Conservation (phyloP, 352 stramenopile species). For the Pythium volutum region DNA sequence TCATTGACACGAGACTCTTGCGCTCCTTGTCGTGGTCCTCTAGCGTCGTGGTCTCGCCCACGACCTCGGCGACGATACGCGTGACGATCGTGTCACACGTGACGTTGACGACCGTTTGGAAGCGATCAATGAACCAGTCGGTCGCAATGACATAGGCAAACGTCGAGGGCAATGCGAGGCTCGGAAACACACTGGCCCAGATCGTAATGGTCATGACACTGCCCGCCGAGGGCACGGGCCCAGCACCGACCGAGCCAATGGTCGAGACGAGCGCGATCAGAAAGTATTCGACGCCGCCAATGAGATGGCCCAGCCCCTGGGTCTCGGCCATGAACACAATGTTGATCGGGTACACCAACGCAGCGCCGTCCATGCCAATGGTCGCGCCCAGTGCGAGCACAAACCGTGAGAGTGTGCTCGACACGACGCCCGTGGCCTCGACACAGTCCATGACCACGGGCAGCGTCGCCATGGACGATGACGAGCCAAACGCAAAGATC, state of each 20-base stretch:
- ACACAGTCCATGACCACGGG: slow-evolving; percentile 39
- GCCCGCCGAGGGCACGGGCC: slow-evolving; percentile 30
- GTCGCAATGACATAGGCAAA: slow-evolving; percentile 57
- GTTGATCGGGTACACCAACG: slow-evolving; percentile 30
- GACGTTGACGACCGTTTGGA: slow-evolving; percentile 60
- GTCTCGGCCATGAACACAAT: slow-evolving; percentile 41
- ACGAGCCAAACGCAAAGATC: slow-evolving; percentile 38
- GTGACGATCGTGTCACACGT: slow-evolving; percentile 54
- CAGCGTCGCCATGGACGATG: slow-evolving; percentile 46
- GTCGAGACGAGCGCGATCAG: slow-evolving; percentile 33
- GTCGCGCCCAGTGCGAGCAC: slow-evolving; percentile 34
- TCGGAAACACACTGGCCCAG: slow-evolving; percentile 36
- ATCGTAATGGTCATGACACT: slow-evolving; percentile 44
- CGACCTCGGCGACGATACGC: slow-evolving; percentile 46
- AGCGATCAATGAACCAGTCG: slow-evolving; percentile 60
- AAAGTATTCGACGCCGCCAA: slow-evolving; percentile 32
- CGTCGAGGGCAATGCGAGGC: slow-evolving; percentile 34
- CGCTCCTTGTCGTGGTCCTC: slow-evolving; percentile 23
- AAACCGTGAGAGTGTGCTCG: slow-evolving; percentile 29
- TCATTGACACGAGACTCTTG: slow-evolving; percentile 21
- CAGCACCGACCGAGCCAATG: slow-evolving; percentile 29
- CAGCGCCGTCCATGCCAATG: slow-evolving; percentile 34
- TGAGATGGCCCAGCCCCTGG: slow-evolving; percentile 21
- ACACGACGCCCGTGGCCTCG: slow-evolving; percentile 25
- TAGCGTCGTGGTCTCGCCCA: slow-evolving; percentile 24